A percentile compares a stretch with the other conserved stretches of the same genome.
Evolutionary conservation across 148 eudicot genomes (phyloP).

Genomic region (Chenopodium quinoa): DNA sequence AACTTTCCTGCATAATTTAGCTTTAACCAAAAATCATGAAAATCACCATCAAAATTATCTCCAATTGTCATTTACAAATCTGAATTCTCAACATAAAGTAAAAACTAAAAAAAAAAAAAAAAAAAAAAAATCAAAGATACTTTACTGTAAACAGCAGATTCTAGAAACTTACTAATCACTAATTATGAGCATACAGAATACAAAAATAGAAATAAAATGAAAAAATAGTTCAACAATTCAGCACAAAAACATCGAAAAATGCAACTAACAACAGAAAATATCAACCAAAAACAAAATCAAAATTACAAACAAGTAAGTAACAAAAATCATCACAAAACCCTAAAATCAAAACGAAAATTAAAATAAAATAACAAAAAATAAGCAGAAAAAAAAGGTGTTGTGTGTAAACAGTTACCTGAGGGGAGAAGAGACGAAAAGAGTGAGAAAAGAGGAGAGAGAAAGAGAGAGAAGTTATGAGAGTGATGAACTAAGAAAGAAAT

Average conservation of each 20-base stretch:
- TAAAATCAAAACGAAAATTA: not conserved
- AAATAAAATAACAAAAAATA: not conserved
- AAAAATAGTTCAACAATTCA: conserved; percentile 12
- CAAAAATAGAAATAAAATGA: not conserved
- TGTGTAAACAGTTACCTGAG: conserved; percentile 26
- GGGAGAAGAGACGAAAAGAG: conserved; percentile 16
- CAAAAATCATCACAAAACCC: conserved; percentile 14
- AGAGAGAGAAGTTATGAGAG: conserved; percentile 13
- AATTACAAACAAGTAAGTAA: not conserved
- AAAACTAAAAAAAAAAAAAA: not conserved
- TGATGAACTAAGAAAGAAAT: conserved; percentile 9
- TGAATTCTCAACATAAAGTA: not conserved
- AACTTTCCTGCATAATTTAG: not conserved
- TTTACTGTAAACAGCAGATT: not conserved
- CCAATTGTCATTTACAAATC: conserved; percentile 1
- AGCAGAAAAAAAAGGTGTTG: not conserved
- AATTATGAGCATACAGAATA: not conserved
- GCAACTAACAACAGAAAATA: not conserved
- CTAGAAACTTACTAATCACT: not conserved
- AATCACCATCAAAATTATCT: not conserved
- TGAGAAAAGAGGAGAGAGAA: conserved; percentile 1
- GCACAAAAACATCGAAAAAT: not conserved
- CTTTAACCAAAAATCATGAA: not conserved
- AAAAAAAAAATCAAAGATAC: not conserved
- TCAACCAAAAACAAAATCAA: not conserved